phyloP scores from a whole-genome alignment of 1,284 basidiomycete genomes.

The Ceratobasidium sp. region DNA sequence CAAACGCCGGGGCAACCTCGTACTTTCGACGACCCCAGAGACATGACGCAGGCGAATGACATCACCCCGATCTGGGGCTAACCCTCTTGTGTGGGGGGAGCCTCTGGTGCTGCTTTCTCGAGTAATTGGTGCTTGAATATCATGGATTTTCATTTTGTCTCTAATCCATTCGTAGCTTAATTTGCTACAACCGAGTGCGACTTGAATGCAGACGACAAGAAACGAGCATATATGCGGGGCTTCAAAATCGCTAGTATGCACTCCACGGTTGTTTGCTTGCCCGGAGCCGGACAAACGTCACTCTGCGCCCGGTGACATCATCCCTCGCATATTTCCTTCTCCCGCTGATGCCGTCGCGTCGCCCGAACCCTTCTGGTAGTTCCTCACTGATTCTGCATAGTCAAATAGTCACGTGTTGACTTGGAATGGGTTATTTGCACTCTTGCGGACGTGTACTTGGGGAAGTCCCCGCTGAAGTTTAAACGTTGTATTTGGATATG shows the following conservation, averaged over 20 bases:
- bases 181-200: too few relatives aligned
- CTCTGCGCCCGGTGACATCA: background rate
- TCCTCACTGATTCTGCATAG: background rate
- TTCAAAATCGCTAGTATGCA: too few relatives aligned
- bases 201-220: too few relatives aligned
- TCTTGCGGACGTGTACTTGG: too few relatives aligned
- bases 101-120: background rate
- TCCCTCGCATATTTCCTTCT: background rate
- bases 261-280: background rate
- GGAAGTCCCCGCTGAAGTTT: too few relatives aligned
- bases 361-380: background rate
- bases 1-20: constrained; percentile 1
- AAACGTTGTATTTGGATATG: too few relatives aligned
- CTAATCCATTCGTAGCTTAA: too few relatives aligned
- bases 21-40: background rate
- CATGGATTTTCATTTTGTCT: too few relatives aligned
- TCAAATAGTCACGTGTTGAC: background rate
- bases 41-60: constrained; percentile 13
- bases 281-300: background rate
- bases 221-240: background rate
- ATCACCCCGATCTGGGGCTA: constrained; percentile 16
- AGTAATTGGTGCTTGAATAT: background rate
- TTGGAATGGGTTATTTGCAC: background rate
- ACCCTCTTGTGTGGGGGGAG: background rate
- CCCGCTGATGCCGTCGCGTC: background rate